Percentiles rank a stretch among this genome's conserved stretches.
Evolutionary conservation across 73 alveolate species (phyloP).

Genomic region (Paramecium primaurelia): DNA sequence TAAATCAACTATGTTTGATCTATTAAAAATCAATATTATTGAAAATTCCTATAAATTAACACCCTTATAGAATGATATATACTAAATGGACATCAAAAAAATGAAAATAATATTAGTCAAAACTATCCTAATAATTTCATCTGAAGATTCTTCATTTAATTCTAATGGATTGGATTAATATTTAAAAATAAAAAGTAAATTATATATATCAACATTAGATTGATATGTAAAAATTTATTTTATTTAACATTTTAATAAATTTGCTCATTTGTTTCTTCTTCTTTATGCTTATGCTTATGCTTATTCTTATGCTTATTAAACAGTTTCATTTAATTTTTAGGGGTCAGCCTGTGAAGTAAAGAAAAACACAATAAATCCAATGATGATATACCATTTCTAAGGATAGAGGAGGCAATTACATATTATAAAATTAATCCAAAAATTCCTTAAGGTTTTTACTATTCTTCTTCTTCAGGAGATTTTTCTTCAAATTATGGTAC

Average conservation of each 20-base stretch:
- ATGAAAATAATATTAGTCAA: background rate
- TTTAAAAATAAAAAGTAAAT: no score
- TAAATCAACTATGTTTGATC: background rate
- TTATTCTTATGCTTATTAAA: background rate
- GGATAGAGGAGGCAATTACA: background rate
- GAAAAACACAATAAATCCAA: conserved; percentile 12
- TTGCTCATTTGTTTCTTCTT: background rate
- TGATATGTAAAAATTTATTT: background rate
- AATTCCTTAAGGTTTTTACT: background rate
- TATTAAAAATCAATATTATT: background rate
- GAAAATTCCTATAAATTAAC: background rate
- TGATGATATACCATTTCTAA: conserved; percentile 48
- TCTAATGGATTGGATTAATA: no score
- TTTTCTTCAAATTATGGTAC: background rate
- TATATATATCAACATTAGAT: no score
- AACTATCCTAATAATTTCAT: background rate
- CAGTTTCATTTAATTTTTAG: conserved; percentile 7
- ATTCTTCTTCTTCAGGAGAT: background rate
- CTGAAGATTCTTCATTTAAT: background rate
- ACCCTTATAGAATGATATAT: background rate
- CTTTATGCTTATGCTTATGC: conserved; percentile 34
- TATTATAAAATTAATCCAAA: conserved; percentile 1
- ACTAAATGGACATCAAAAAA: no score
- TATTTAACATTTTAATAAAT: background rate
- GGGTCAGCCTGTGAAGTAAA: background rate